Percentiles rank a stretch among this genome's conserved stretches.
These are phyloP conservation scores for Evansstolkia leycettana DNA, from an alignment of 495 filamentous ascomycete species.

Conservation along the genomic window DNA sequence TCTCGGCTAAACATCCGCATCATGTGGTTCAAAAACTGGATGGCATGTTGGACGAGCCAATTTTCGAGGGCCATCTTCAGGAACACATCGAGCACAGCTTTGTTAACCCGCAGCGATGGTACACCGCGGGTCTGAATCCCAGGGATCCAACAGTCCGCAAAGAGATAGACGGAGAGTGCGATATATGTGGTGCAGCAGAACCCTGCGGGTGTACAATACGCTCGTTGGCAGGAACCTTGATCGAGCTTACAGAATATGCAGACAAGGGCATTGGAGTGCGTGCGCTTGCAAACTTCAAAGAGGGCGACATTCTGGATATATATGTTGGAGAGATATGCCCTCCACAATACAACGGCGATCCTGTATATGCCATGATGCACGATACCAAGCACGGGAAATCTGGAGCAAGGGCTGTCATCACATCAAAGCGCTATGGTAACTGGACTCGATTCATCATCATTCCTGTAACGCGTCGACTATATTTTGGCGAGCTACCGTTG, in stretches of 20 bases:
- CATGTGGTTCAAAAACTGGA: constrained; percentile 6
- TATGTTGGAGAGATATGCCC: constrained; percentile 20
- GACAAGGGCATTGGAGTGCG: constrained; percentile 22
- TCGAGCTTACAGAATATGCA: constrained; percentile 22
- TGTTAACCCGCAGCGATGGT: constrained; percentile 6
- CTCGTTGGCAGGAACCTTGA: constrained; percentile 9
- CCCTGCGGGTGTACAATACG: constrained; percentile 11
- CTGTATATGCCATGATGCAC: constrained; percentile 5
- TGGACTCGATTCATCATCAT: constrained; percentile 62
- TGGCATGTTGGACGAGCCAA: constrained; percentile 5
- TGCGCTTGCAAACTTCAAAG: constrained; percentile 13
- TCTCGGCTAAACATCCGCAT: constrained; percentile 12
- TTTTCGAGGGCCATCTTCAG: constrained; percentile 1
- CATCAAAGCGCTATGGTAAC: constrained; percentile 19
- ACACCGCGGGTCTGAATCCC: background rate
- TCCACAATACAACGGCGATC: background rate
- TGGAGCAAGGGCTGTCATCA: background rate
- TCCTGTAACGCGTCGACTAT: constrained; percentile 44
- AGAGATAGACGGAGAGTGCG: constrained; percentile 4
- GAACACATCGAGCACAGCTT: constrained; percentile 7
- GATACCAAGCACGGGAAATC: background rate
- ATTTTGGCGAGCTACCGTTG: constrained; percentile 12
- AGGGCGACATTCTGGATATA: constrained; percentile 15
- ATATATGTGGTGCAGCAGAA: constrained; percentile 5
- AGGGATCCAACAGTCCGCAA: constrained; percentile 5